Evolutionary conservation across 352 stramenopile genomes (phyloP).

Genomic region (Hyaloperonospora brassicae): DNA sequence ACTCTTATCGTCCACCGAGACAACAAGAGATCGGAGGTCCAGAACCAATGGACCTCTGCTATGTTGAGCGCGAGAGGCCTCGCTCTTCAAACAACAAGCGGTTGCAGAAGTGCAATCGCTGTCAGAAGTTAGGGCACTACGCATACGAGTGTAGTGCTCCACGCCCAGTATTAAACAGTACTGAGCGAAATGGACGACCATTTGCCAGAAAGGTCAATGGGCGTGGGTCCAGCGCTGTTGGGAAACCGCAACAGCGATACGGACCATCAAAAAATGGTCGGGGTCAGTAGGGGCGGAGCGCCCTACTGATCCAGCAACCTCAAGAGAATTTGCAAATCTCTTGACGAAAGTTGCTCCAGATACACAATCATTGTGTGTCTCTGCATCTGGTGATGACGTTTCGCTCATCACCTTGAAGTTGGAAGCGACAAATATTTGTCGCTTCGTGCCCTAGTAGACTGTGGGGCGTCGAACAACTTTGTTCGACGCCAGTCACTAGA

Average conservation of each 20-base stretch:
- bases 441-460: not conserved
- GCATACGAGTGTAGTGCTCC: too few species aligned
- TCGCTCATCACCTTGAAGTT: not conserved
- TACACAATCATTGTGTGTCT: too few species aligned
- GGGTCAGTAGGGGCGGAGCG: not conserved
- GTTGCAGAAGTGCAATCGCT: too few species aligned
- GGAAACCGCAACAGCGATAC: not conserved
- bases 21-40: too few species aligned
- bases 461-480: not conserved
- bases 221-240: not conserved
- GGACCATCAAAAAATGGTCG: not conserved
- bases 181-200: not conserved
- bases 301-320: not conserved
- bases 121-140: too few species aligned
- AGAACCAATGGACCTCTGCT: too few species aligned
- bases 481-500: not conserved
- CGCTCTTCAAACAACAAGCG: too few species aligned
- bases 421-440: not conserved
- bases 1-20: too few species aligned
- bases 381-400: too few species aligned
- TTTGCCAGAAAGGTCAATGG: not conserved
- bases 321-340: not conserved
- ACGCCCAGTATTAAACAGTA: too few species aligned
- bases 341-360: not conserved
- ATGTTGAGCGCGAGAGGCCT: too few species aligned